These are phyloP conservation scores for Leccinum subtestaceum DNA, from an alignment of 768 basidiomycete genomes.

Conservation along the genomic window DNA sequence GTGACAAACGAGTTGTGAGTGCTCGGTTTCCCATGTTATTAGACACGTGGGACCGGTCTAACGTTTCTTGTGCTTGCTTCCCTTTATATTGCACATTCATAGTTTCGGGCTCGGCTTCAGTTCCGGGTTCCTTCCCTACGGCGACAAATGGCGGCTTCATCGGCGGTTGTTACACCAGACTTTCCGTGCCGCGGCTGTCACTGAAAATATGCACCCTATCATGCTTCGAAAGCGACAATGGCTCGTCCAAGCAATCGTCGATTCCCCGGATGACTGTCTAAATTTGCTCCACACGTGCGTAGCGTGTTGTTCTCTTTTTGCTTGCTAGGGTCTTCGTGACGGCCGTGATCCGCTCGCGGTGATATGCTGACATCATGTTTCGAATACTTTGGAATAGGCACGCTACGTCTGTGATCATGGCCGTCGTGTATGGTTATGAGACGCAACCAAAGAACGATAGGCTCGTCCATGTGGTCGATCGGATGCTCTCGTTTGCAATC, in stretches of 20 bases:
- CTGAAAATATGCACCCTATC: constrained; percentile 6
- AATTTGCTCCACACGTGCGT: constrained; percentile 11
- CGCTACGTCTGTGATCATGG: constrained; percentile 26
- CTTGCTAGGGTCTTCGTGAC: not conserved
- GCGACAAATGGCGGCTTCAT: not conserved
- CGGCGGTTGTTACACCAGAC: constrained; percentile 19
- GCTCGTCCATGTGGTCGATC: not conserved
- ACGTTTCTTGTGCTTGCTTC: not conserved
- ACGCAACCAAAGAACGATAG: no score
- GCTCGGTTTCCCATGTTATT: not conserved
- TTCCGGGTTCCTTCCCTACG: not conserved
- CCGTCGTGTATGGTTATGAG: constrained; percentile 11
- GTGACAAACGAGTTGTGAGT: constrained; percentile 11
- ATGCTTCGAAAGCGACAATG: constrained; percentile 5
- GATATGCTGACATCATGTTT: not conserved
- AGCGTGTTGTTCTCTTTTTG: not conserved
- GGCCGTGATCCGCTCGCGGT: not conserved
- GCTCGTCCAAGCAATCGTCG: constrained; percentile 9
- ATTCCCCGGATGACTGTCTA: not conserved
- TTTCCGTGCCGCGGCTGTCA: constrained; percentile 7
- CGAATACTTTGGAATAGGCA: not conserved
- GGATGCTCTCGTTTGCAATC: not conserved
- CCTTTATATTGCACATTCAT: no score
- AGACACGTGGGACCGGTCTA: not conserved
- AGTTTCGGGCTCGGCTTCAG: constrained; percentile 17